Evolutionary conservation across 257 asterid genomes (phyloP).

Genomic region (Craterostigma plantagineum): DNA sequence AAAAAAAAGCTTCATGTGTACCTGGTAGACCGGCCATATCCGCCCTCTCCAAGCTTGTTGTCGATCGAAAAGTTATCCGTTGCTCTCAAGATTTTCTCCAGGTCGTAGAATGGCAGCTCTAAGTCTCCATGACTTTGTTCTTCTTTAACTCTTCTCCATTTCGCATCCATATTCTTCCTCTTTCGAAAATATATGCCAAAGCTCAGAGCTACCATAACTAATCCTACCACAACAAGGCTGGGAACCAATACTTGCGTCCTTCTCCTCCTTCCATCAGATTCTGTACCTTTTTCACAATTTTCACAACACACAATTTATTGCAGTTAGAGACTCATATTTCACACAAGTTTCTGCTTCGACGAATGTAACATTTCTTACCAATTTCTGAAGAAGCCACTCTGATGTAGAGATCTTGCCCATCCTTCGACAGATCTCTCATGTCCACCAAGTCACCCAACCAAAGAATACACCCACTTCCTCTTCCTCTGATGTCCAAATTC

Average conservation of each 20-base stretch:
- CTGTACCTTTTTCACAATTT: not conserved
- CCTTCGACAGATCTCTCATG: not conserved
- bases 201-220: not conserved
- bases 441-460: not conserved
- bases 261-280: not conserved
- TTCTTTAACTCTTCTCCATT: not conserved
- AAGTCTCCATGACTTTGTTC: slow-evolving; percentile 2
- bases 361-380: slow-evolving; percentile 1
- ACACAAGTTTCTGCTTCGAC: not conserved
- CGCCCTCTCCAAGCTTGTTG: slow-evolving; percentile 84
- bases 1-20: too few relatives aligned
- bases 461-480: not conserved
- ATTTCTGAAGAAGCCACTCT: slow-evolving; percentile 18
- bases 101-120: slow-evolving; percentile 9
- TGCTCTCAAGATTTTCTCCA: slow-evolving; percentile 14
- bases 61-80: slow-evolving; percentile 38
- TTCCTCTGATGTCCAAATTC: not conserved
- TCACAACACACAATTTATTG: not conserved
- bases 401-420: slow-evolving; percentile 13
- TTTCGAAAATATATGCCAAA: not conserved
- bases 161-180: not conserved
- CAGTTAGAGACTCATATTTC: too few relatives aligned
- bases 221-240: not conserved
- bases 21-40: slow-evolving; percentile 82
- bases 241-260: not conserved